Conservation (phyloP, 192 early-diverging fungal genomes). For the Chytriomyces sp. region DNA sequence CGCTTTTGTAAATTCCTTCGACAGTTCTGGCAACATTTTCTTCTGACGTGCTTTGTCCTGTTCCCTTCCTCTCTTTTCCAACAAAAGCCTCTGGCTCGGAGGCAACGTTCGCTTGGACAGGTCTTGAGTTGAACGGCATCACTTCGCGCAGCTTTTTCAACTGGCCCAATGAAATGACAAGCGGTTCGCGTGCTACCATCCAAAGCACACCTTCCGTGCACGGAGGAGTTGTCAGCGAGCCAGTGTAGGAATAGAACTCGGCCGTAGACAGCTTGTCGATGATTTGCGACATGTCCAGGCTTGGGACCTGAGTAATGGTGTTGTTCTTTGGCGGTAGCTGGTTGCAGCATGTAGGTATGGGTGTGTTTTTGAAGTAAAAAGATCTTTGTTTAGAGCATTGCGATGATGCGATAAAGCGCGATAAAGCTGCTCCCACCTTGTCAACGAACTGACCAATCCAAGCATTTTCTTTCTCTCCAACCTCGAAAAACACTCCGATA, state of each 20-base stretch:
- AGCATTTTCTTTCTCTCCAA: conserved; percentile 14
- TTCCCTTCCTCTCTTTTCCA: no score
- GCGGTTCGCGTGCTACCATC: conserved; percentile 24
- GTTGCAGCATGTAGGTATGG: neutral
- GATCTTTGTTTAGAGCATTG: no score
- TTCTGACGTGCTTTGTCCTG: no score
- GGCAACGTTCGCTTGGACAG: neutral
- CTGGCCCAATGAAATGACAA: neutral
- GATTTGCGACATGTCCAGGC: conserved; percentile 27
- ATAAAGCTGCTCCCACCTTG: neutral
- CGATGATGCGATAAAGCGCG: no score
- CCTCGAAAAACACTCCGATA: conserved; percentile 54
- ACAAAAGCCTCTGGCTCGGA: no score
- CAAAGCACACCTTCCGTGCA: conserved; percentile 66
- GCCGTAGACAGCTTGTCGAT: neutral
- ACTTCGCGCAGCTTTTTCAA: neutral
- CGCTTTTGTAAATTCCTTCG: no score
- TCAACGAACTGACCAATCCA: conserved; percentile 39
- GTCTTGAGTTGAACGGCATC: conserved; percentile 17
- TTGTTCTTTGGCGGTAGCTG: neutral
- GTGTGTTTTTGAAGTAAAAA: neutral
- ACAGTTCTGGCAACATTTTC: no score
- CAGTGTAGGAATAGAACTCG: conserved; percentile 48
- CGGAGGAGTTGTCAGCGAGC: conserved; percentile 67
- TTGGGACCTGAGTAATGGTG: neutral